Percentiles rank a stretch among this genome's conserved stretches.
phyloP scores from a whole-genome alignment of 441 rosid genomes.

The Eutrema salsugineum region DNA sequence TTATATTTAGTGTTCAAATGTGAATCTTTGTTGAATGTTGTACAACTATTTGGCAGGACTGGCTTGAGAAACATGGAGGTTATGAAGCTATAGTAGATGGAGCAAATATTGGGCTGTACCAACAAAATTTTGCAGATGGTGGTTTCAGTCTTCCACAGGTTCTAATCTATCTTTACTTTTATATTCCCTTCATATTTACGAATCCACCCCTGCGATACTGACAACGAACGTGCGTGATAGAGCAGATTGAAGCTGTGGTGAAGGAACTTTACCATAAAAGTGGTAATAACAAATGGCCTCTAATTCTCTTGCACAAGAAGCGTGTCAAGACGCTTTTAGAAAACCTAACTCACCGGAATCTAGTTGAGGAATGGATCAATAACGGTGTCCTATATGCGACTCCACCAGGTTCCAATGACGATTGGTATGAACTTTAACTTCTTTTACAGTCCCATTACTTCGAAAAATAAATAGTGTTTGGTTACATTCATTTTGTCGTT shows the following conservation, averaged over 20 bases:
- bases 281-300: constrained; percentile 62
- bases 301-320: constrained; percentile 66
- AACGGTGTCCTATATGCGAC: constrained; percentile 61
- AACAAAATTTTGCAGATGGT: constrained; percentile 83
- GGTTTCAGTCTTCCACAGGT: constrained; percentile 78
- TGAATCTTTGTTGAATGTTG: not conserved
- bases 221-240: constrained; percentile 34
- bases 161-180: constrained; percentile 9
- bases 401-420: constrained; percentile 90
- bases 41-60: constrained; percentile 36
- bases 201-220: constrained; percentile 3
- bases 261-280: constrained; percentile 46
- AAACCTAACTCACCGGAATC: constrained; percentile 43
- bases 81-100: constrained; percentile 81
- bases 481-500: not conserved
- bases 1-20: not conserved
- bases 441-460: not conserved
- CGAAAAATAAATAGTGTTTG: not conserved
- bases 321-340: constrained; percentile 56
- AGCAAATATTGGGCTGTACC: constrained; percentile 89
- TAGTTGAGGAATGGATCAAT: constrained; percentile 64
- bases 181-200: not conserved
- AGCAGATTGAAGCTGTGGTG: constrained; percentile 80
- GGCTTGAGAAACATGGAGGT: constrained; percentile 61
- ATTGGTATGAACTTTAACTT: constrained; percentile 49